phyloP scores from a whole-genome alignment of 345 rosid species.

The Arabis alpina region DNA sequence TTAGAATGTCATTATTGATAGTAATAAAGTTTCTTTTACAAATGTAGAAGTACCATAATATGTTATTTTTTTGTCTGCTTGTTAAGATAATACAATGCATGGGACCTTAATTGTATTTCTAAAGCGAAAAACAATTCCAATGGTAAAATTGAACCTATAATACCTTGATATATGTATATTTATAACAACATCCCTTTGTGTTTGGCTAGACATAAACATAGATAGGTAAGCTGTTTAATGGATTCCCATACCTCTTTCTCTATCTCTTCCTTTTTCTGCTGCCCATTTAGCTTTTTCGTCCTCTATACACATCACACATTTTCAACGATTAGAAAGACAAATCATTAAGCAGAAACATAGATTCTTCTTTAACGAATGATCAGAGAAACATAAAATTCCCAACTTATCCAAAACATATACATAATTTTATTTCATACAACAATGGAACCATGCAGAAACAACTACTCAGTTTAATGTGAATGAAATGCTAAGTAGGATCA shows the following conservation, averaged over 20 bases:
- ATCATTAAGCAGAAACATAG: background rate
- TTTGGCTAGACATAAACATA: conserved; percentile 29
- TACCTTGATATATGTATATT: conserved; percentile 20
- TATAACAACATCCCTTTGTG: conserved; percentile 34
- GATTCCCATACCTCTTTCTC: conserved; percentile 77
- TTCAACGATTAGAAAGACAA: background rate
- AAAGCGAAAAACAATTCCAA: background rate
- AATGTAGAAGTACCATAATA: conserved; percentile 4
- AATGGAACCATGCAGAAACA: background rate
- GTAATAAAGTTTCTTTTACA: background rate
- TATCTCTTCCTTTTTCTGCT: conserved; percentile 72
- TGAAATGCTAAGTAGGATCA: background rate
- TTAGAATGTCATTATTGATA: background rate
- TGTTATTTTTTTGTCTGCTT: conserved; percentile 5
- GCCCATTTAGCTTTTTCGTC: conserved; percentile 66
- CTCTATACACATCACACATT: conserved; percentile 46
- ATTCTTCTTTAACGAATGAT: background rate
- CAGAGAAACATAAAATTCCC: background rate
- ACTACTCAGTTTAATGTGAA: conserved; percentile 2
- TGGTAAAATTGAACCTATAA: background rate
- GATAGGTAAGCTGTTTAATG: conserved; percentile 33
- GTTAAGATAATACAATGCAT: background rate
- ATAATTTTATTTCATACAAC: background rate
- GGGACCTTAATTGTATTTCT: background rate
- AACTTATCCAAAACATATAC: background rate